Evolutionary conservation across 768 basidiomycete genomes (phyloP).

Genomic region (Lentinula raphanica): DNA sequence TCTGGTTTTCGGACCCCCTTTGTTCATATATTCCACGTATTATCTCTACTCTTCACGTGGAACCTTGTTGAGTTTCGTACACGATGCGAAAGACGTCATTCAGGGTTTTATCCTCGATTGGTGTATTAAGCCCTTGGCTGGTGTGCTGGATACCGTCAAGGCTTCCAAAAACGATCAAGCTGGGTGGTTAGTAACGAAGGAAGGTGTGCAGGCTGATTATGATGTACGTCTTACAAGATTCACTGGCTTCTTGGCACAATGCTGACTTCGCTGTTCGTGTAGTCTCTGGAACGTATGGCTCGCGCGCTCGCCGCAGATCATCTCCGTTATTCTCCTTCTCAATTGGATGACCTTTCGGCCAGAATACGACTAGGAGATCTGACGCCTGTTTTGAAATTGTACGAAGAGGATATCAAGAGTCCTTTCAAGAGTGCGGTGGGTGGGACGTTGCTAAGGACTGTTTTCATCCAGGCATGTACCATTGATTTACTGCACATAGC

Average conservation of each 20-base stretch:
- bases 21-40: constrained; percentile 47
- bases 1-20: constrained; percentile 69
- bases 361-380: constrained; percentile 78
- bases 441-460: constrained; percentile 76
- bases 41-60: constrained; percentile 54
- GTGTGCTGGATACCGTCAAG: constrained; percentile 71
- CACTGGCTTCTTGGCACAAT: not conserved
- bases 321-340: constrained; percentile 54
- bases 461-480: constrained; percentile 72
- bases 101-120: constrained; percentile 75
- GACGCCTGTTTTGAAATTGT: constrained; percentile 79
- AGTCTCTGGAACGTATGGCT: constrained; percentile 94
- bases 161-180: constrained; percentile 62
- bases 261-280: not conserved
- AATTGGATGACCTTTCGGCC: constrained; percentile 59
- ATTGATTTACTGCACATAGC: no score
- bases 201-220: constrained; percentile 81
- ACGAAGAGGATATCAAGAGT: constrained; percentile 88
- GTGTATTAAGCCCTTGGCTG: constrained; percentile 82
- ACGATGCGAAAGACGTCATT: constrained; percentile 61
- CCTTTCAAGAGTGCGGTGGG: constrained; percentile 76
- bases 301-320: constrained; percentile 80
- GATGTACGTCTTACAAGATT: constrained; percentile 43
- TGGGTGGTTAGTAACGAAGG: constrained; percentile 68
- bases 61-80: constrained; percentile 48